Conservation (phyloP, 2,329 filamentous ascomycete species). For the Neofusicoccum laricinum region DNA sequence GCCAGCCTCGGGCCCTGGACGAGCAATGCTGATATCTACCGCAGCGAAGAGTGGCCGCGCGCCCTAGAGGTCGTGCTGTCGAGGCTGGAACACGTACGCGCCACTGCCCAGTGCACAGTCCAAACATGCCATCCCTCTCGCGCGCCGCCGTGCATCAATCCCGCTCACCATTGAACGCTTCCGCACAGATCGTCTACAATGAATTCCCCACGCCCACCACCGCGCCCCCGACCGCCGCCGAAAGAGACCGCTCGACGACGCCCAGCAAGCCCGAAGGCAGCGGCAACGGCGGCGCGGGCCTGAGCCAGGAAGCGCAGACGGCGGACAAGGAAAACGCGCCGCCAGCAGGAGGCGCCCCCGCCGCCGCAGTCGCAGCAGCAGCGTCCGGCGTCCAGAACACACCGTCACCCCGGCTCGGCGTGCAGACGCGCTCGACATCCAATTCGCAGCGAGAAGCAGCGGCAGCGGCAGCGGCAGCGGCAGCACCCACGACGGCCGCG, state of each 20-base stretch:
- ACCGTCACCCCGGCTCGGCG: slow-evolving; percentile 36
- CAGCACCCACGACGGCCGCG: neutral
- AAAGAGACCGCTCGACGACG: slow-evolving; percentile 30
- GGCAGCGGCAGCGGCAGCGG: neutral
- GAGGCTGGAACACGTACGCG: slow-evolving; percentile 63
- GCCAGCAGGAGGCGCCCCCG: slow-evolving; percentile 31
- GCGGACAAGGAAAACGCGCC: slow-evolving; percentile 68
- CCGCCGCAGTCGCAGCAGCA: neutral
- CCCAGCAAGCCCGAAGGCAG: slow-evolving; percentile 21
- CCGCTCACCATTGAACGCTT: neutral
- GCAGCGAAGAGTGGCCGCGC: slow-evolving; percentile 66
- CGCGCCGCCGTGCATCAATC: neutral
- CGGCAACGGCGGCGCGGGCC: slow-evolving; percentile 20
- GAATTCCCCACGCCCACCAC: slow-evolving; percentile 71
- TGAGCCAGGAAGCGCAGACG: slow-evolving; percentile 50
- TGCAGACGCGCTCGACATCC: slow-evolving; percentile 42
- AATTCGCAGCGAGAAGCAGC: neutral
- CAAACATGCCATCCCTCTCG: neutral
- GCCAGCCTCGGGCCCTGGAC: neutral
- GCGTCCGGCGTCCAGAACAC: neutral
- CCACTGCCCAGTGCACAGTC: neutral
- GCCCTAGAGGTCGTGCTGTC: slow-evolving; percentile 64
- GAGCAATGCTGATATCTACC: slow-evolving; percentile 29
- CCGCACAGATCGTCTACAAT: slow-evolving; percentile 62
- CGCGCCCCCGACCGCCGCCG: slow-evolving; percentile 44